Percentiles rank a stretch among this genome's conserved stretches.
Conservation (phyloP, 805 yeast genomes). For the Sungouiella thailandica region DNA sequence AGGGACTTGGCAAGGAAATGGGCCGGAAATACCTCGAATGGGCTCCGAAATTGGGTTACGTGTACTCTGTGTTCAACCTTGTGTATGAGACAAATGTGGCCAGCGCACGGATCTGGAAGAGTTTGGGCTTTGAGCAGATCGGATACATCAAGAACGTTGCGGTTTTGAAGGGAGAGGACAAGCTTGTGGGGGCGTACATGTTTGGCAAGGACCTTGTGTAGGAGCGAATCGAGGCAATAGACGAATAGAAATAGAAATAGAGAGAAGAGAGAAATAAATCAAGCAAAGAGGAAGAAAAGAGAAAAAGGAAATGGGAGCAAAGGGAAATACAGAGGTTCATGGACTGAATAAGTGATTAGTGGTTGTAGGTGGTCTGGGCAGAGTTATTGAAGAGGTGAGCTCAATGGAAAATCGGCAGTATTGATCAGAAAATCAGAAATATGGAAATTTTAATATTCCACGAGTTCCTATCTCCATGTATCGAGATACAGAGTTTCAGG, state of each 20-base stretch:
- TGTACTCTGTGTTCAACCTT: constrained; percentile 79
- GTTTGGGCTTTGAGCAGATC: constrained; percentile 71
- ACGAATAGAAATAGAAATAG: neutral
- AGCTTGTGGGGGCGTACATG: constrained; percentile 70
- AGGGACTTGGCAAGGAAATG: constrained; percentile 63
- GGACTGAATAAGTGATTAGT: too few relatives aligned
- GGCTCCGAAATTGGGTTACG: constrained; percentile 78
- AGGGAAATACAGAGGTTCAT: too few relatives aligned
- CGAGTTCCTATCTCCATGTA: too few relatives aligned
- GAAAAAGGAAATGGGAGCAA: too few relatives aligned
- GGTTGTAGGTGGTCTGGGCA: too few relatives aligned
- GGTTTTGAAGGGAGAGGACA: constrained; percentile 55
- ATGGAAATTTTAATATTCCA: too few relatives aligned
- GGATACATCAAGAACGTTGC: constrained; percentile 78
- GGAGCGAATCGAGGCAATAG: too few relatives aligned
- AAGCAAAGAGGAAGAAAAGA: too few relatives aligned
- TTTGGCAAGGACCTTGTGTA: constrained; percentile 73
- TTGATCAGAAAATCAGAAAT: too few relatives aligned
- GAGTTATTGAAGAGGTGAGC: too few relatives aligned
- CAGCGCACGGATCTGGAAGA: constrained; percentile 76
- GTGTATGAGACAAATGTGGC: constrained; percentile 81
- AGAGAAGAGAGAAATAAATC: neutral
- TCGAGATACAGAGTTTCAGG: too few relatives aligned
- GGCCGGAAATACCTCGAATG: constrained; percentile 62
- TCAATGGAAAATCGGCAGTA: too few relatives aligned